phyloP scores from a whole-genome alignment of 192 early-diverging fungal genomes.

The Podila epigama region DNA sequence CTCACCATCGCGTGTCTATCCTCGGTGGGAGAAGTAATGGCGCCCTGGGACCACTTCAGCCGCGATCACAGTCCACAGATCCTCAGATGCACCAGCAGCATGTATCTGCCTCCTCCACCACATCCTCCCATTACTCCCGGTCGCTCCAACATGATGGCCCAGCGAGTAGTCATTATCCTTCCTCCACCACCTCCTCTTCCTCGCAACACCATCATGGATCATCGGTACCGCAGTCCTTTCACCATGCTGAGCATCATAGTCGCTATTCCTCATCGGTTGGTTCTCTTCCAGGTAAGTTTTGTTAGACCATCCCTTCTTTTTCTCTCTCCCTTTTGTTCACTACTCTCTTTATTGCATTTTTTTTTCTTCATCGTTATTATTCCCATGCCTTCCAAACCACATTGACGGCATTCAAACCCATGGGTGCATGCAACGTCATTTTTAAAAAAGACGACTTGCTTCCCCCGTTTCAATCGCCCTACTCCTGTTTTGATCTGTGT shows the following conservation, averaged over 20 bases:
- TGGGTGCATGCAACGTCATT: too few species aligned
- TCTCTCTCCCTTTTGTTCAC: background rate
- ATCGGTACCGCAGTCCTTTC: background rate
- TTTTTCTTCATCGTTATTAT: too few species aligned
- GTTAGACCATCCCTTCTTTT: background rate
- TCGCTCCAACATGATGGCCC: background rate
- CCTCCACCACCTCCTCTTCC: too few species aligned
- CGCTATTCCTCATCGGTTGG: constrained; percentile 16
- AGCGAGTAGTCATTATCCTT: background rate
- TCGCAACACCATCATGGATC: background rate
- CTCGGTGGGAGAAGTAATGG: too few species aligned
- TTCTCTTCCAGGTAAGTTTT: constrained; percentile 12
- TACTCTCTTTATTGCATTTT: too few species aligned
- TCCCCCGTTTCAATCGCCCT: too few species aligned
- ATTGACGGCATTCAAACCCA: too few species aligned
- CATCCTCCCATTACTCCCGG: constrained; percentile 1
- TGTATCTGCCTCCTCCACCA: background rate
- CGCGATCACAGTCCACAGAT: constrained; percentile 35
- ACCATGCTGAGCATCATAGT: constrained; percentile 5
- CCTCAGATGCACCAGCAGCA: constrained; percentile 43
- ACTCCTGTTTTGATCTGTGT: too few species aligned
- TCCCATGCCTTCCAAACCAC: too few species aligned
- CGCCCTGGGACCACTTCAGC: constrained; percentile 3
- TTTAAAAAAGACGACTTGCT: too few species aligned
- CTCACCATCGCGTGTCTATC: constrained; percentile 9